Base-by-base conservation (phyloP, 805 yeast genomes). In the Candida alai region DNA sequence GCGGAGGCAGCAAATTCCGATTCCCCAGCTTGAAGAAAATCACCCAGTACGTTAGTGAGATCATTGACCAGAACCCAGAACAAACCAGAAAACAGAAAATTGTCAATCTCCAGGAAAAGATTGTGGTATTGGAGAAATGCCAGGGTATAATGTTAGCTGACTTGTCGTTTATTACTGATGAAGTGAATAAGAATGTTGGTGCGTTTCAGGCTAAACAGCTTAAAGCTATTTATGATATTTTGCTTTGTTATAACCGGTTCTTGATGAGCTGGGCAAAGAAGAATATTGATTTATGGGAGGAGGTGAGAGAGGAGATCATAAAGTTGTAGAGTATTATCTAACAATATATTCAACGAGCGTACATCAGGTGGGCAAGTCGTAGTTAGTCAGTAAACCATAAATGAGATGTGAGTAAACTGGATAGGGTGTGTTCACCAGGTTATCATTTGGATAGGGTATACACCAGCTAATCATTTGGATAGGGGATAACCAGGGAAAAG, bases 211-310 rank as follows among this genome's bases (percentile, higher is more conserved):
- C 45, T 23, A 59, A 65, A 27, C 78, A 75, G 42, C 66, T 74
- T 36, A 68, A 66, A 25, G 73, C 75, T 28, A 65, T 80, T 32
- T 67, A 68, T 40, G 62, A 62, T 31, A 76, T 79, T 43, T 61
- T 80, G 36, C 36, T 58, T 27, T 71, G 76, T 12, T 80, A 78
- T 48, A 69, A 78, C 34, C 57, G 72, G 22, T 73, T 76, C 35
- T 69, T 80, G 22, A 57, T 76, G 19, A 74, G 72, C 36, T 80
- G 87, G 87, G 83, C 84, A 4, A 68, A 66, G 47, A 76, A 77
- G 58, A 80, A 80, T 49, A 56, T 77, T 27, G 84, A 79, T 44
- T 66, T 73, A 23, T 80, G 86, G 85, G 76, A 74, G 39, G 84
- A 76, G 39, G 74, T 80, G n/a, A 68, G 51, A 37, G 68, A 62